Evolutionary conservation across 148 eudicot species (phyloP).

Genomic region (Chenopodium quinoa): DNA sequence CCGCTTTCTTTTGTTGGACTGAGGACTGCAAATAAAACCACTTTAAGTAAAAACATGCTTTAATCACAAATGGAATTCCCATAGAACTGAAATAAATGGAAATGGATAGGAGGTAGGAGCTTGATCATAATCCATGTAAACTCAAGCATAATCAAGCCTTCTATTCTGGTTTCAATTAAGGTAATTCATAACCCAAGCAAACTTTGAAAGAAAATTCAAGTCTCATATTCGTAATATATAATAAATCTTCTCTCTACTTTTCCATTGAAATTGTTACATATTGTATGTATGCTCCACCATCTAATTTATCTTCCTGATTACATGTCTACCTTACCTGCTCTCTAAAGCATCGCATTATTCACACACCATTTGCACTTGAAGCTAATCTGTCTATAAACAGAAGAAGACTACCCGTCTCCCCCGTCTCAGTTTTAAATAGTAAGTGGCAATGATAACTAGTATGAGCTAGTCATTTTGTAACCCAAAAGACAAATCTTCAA

Average conservation of each 20-base stretch:
- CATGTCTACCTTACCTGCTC: background rate
- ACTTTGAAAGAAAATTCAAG: background rate
- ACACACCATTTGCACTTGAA: background rate
- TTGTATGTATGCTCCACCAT: background rate
- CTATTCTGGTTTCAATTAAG: background rate
- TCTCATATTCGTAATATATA: background rate
- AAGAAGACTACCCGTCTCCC: background rate
- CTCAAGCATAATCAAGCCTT: conserved; percentile 9
- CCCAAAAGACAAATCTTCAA: background rate
- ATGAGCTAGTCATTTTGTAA: background rate
- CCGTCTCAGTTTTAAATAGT: too few species aligned
- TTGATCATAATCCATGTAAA: background rate
- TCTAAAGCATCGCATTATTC: background rate
- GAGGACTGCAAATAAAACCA: conserved; percentile 36
- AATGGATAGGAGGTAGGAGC: background rate
- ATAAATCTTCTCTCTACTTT: background rate
- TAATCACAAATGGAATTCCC: background rate
- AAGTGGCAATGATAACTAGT: background rate
- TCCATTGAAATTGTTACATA: background rate
- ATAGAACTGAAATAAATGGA: background rate
- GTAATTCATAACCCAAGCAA: background rate
- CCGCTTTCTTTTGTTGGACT: conserved; percentile 46
- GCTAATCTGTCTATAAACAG: background rate
- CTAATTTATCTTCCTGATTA: background rate
- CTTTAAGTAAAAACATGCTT: background rate